Evolutionary conservation across 2,329 filamentous ascomycete species (phyloP), one percentile per base, ranked within the genome.

Genomic region (Monosporascus sp.): DNA sequence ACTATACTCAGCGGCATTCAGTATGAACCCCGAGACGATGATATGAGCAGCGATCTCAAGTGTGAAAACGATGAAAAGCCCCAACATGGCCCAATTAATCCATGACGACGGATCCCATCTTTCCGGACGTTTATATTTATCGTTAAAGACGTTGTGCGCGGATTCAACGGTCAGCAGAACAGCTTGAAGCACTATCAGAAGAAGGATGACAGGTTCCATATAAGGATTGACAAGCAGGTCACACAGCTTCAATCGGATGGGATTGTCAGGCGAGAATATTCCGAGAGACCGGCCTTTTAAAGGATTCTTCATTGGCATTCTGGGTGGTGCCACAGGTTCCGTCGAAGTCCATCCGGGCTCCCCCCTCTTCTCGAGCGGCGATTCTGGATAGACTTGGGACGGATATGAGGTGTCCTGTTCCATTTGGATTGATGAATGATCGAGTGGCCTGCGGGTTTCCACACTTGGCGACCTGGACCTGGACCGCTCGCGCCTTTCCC

Each of bases 1-100:
- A 70, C 90, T 96, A 70, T 97, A 97, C 67, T 97, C 92, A 8
- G 84, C 76, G 2, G 94, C 89, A 66, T 99, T 99, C 60, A 96
- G 77, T 35, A 99, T 78, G 62, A 99, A 88, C 0, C 94, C 95
- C 0, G 94, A 99, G 1, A 99, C 95, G 55, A 99, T 87, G 43
- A 92, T 86, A 52, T 92, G 88, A 56, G 89, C 85, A 52, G 87
- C 75, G 37, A 95, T 80, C 70, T 99, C 95, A 22, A 95, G 65
- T 0, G 92, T 96, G 68, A 97, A 99, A 49, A 99, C 81, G 54
- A 88, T 77, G 69, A 99, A 99, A 6, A 99, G 82, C 2, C 72
- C 84, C 45, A 97, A 78, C 53, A 97, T 82, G 24, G 87, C 85
- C 78, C 86, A 95, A 68, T 97, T 91, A 56, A 91, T 88, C 63